Conservation (phyloP, 106 monocot genomes). For the Posidonia australis region DNA sequence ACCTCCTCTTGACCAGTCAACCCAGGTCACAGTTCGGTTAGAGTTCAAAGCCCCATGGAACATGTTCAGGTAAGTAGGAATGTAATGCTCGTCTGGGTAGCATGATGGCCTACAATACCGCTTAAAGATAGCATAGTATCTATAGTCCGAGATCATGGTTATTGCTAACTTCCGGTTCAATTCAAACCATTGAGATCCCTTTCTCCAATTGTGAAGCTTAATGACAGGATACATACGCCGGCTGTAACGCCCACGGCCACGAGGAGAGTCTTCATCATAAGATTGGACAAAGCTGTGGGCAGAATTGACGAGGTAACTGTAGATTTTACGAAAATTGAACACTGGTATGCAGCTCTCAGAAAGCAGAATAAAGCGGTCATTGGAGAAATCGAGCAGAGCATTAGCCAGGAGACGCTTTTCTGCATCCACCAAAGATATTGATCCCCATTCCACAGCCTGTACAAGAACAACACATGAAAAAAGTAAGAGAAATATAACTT, state of each 20-base stretch:
- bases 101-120: constrained; percentile 16
- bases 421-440: constrained; percentile 20
- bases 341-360: constrained; percentile 22
- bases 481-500: not conserved
- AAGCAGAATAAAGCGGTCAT: constrained; percentile 17
- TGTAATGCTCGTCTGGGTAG: constrained; percentile 21
- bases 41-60: constrained; percentile 17
- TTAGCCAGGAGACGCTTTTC: constrained; percentile 27
- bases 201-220: constrained; percentile 15
- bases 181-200: constrained; percentile 25
- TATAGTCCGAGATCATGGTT: constrained; percentile 11
- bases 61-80: constrained; percentile 19
- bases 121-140: constrained; percentile 11
- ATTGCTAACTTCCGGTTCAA: constrained; percentile 17
- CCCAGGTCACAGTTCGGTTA: constrained; percentile 17
- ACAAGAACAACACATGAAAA: not conserved
- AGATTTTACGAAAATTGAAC: constrained; percentile 18
- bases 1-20: constrained; percentile 23
- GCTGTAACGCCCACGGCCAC: constrained; percentile 16
- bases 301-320: constrained; percentile 15
- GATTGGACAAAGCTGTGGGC: constrained; percentile 12
- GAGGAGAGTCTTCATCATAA: constrained; percentile 15
- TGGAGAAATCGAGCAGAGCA: constrained; percentile 20
- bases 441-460: constrained; percentile 18
- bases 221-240: constrained; percentile 13